Percentiles rank a stretch among this genome's conserved stretches.
phyloP scores from a whole-genome alignment of 805 yeast species.

The Nakazawaea holstii region DNA sequence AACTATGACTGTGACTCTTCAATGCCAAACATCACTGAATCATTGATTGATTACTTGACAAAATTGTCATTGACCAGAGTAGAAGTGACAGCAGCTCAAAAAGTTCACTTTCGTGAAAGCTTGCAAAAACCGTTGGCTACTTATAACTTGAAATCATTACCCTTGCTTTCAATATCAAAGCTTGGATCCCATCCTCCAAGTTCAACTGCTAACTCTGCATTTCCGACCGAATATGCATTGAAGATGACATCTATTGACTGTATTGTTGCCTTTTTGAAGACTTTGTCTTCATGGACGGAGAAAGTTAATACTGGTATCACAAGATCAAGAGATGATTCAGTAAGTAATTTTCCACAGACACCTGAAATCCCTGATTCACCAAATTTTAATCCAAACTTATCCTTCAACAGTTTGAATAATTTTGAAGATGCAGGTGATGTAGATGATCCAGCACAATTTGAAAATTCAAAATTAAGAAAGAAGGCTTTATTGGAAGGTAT shows the following conservation, averaged over 20 bases:
- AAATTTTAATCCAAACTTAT: slow-evolving; percentile 2
- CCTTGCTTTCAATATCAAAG: slow-evolving; percentile 68
- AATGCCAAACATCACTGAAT: slow-evolving; percentile 82
- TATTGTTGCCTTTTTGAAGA: slow-evolving; percentile 74
- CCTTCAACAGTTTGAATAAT: slow-evolving; percentile 13
- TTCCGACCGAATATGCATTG: slow-evolving; percentile 78
- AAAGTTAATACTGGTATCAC: slow-evolving; percentile 23
- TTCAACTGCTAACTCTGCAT: slow-evolving; percentile 42
- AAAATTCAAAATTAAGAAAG: slow-evolving; percentile 75
- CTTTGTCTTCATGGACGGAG: slow-evolving; percentile 85
- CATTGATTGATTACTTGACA: slow-evolving; percentile 72
- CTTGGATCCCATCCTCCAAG: slow-evolving; percentile 50
- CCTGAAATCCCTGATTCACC: slow-evolving; percentile 9
- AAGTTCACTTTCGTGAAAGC: slow-evolving; percentile 45
- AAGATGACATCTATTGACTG: slow-evolving; percentile 78
- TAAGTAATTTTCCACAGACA: slow-evolving; percentile 14
- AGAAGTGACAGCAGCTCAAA: slow-evolving; percentile 67
- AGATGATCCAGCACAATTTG: slow-evolving; percentile 83
- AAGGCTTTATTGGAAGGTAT: slow-evolving; percentile 76
- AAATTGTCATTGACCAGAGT: slow-evolving; percentile 65
- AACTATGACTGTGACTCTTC: slow-evolving; percentile 90
- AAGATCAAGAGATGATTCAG: slow-evolving; percentile 22
- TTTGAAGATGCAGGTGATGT: slow-evolving; percentile 16
- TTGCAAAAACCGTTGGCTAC: slow-evolving; percentile 58
- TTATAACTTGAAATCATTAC: slow-evolving; percentile 67